Base-by-base conservation (phyloP, 768 basidiomycete species). In the Ephemerocybe angulata region DNA sequence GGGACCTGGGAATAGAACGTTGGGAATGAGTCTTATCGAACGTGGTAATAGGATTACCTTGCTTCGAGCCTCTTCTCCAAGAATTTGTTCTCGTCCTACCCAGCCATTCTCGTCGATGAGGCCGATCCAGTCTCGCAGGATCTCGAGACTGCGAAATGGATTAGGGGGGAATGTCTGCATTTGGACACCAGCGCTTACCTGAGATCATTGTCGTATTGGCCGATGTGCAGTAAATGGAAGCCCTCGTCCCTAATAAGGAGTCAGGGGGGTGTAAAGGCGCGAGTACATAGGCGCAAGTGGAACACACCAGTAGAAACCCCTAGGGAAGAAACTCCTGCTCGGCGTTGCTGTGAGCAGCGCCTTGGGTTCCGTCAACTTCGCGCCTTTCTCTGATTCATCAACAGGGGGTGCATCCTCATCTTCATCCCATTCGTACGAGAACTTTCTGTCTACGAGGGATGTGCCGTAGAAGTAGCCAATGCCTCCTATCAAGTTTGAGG, bases 1-100 rank as follows among this genome's bases (percentile, higher is more conserved):
- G 95, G 95, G 6, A 97, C 93, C 88, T 90, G 62, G 2, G 58
- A 27, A 41, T 47, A 4, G 4, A 24, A 22, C 24, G 4, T 33
- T 51, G 59, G 29, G 28, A 41, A 33, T 19, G 22, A 33, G 49
- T 3, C 17, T 7, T 12, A 33, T 38, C 33, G n/a, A 55, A 33
- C 21, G 29, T 43, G n/a, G 25, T 4, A 56, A 27, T 46, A 22
- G 21, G 60, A 70, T 33, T 47, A 88, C 91, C 73, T 90, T 93
- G 77, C 94, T 97, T 48, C 96, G 84, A 17, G 95, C 94, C 72
- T 98, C 95, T 61, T 95, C 94, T 3, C 95, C 95, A 0, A 98
- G 80, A 55, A 98, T 98, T 70, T 98, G 95, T 70, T 98, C 95
- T 24, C 95, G 81, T 1, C 85, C 96, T 40, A 98, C 90, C 95